phyloP scores from a whole-genome alignment of 805 yeast species.

The Hanseniaspora jakobsenii region DNA sequence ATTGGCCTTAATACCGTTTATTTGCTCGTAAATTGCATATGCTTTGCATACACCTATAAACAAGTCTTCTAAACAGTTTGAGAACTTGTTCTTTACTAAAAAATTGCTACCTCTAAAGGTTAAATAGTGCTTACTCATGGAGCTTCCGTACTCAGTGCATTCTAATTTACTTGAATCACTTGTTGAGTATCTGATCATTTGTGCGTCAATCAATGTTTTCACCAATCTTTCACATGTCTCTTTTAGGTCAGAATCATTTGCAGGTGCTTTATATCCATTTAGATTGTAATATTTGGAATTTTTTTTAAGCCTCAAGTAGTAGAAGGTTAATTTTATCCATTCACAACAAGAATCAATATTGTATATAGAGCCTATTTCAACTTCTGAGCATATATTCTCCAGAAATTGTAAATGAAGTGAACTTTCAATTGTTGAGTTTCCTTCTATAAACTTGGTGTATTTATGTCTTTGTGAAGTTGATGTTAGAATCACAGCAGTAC shows the following conservation, averaged over 20 bases:
- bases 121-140: conserved; percentile 41
- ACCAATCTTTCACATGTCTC: too few species aligned
- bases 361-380: conserved; percentile 32
- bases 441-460: conserved; percentile 35
- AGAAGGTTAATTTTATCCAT: conserved; percentile 41
- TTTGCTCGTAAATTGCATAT: conserved; percentile 33
- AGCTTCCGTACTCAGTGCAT: conserved; percentile 34
- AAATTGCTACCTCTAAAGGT: conserved; percentile 33
- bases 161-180: too few species aligned
- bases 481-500: conserved; percentile 40
- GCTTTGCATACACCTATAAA: conserved; percentile 31
- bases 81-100: conserved; percentile 22
- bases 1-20: conserved; percentile 31
- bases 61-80: conserved; percentile 22
- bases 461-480: conserved; percentile 25
- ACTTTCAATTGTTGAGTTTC: conserved; percentile 38
- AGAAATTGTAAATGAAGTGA: conserved; percentile 31
- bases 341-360: conserved; percentile 31
- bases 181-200: too few species aligned
- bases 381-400: conserved; percentile 36
- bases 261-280: conserved; percentile 3
- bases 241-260: neutral
- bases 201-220: too few species aligned
- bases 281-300: conserved; percentile 34
- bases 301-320: conserved; percentile 34